Evolutionary conservation across 371 early-diverging fungal genomes (phyloP).

Genomic region (Apophysomyces sp.): DNA sequence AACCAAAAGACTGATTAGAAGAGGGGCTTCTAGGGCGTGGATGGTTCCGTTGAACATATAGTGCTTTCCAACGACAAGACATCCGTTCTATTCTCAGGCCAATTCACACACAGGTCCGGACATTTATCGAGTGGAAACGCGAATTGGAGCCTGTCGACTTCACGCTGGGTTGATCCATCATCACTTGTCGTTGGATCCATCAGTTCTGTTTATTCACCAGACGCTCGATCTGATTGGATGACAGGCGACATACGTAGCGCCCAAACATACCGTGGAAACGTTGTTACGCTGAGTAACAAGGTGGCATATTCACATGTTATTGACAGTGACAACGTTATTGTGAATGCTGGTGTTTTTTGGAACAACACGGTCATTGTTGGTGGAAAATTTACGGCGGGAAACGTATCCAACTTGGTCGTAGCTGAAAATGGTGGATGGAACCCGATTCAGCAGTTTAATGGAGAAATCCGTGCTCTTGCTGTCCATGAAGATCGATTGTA

Average conservation of each 20-base stretch:
- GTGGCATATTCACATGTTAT: not conserved
- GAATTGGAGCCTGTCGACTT: slow-evolving; percentile 10
- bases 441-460: slow-evolving; percentile 19
- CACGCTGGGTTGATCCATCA: slow-evolving; percentile 18
- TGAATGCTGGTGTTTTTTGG: slow-evolving; percentile 38
- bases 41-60: slow-evolving; percentile 25
- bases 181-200: slow-evolving; percentile 21
- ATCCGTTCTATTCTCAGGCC: slow-evolving; percentile 34
- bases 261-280: slow-evolving; percentile 32
- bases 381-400: slow-evolving; percentile 26
- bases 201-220: not conserved
- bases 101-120: slow-evolving; percentile 12
- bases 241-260: slow-evolving; percentile 31
- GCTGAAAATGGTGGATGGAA: slow-evolving; percentile 31
- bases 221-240: not conserved
- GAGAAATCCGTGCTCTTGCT: slow-evolving; percentile 20
- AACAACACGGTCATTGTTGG: slow-evolving; percentile 24
- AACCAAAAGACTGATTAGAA: too few relatives aligned
- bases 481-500: slow-evolving; percentile 18
- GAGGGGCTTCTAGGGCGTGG: slow-evolving; percentile 37
- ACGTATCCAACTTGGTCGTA: slow-evolving; percentile 22
- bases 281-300: slow-evolving; percentile 3
- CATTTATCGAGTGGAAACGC: slow-evolving; percentile 20
- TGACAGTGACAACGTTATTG: slow-evolving; percentile 8
- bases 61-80: slow-evolving; percentile 9